phyloP scores from a whole-genome alignment of 371 early-diverging fungal species.

The Apophysomyces sp. region DNA sequence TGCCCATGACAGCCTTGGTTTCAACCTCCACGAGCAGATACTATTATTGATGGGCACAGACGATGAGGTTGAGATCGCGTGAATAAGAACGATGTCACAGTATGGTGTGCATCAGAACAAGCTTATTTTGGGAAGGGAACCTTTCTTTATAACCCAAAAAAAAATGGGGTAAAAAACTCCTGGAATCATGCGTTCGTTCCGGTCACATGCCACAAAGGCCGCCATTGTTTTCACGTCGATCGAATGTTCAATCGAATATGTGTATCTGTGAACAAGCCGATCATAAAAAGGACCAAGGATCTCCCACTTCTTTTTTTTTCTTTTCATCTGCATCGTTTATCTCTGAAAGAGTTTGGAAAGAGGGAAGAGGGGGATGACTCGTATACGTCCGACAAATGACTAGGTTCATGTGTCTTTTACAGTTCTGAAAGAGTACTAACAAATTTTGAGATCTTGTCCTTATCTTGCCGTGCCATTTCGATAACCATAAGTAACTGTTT shows the following conservation, averaged over 20 bases:
- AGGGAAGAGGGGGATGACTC: not conserved
- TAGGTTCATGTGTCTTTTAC: slow-evolving; percentile 5
- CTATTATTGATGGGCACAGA: not conserved
- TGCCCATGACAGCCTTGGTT: not conserved
- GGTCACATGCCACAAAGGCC: not conserved
- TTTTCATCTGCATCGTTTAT: not conserved
- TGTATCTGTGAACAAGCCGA: not conserved
- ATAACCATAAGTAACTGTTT: slow-evolving; percentile 88
- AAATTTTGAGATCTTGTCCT: slow-evolving; percentile 62
- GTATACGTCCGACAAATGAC: not conserved
- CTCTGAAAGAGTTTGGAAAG: not conserved
- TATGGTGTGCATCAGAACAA: not conserved
- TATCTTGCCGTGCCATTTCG: slow-evolving; percentile 88
- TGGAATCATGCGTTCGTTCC: not conserved
- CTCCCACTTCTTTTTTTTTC: not conserved
- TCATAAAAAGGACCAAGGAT: not conserved
- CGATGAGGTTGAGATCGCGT: not conserved
- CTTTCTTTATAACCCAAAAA: not conserved
- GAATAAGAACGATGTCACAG: not conserved
- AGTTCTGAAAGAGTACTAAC: slow-evolving; percentile 49
- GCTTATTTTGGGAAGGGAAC: not conserved
- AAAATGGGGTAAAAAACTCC: not conserved
- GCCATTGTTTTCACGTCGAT: too few species aligned
- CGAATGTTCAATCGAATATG: not conserved
- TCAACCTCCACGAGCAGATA: not conserved